phyloP scores from a whole-genome alignment of 257 asterid genomes.

The Solanum pimpinellifolium region DNA sequence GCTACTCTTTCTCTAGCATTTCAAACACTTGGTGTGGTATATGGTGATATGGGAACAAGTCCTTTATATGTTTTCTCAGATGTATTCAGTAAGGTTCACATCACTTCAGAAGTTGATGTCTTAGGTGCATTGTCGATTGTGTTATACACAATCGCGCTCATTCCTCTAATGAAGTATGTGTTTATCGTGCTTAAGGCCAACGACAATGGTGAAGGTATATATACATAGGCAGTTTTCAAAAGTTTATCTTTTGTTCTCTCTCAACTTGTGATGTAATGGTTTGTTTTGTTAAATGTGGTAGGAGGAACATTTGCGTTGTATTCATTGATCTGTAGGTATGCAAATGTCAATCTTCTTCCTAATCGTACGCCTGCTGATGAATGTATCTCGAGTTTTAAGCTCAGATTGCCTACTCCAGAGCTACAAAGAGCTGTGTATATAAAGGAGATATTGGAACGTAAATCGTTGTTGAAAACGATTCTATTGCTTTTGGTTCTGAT shows the following conservation, averaged over 20 bases:
- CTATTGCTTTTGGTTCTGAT: conserved; percentile 70
- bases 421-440: conserved; percentile 78
- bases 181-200: conserved; percentile 88
- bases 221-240: background rate
- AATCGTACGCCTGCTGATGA: conserved; percentile 84
- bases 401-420: conserved; percentile 85
- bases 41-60: conserved; percentile 97
- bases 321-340: conserved; percentile 86
- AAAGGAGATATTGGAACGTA: conserved; percentile 71
- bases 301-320: conserved; percentile 96
- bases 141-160: conserved; percentile 83
- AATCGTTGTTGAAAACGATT: conserved; percentile 36
- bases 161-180: conserved; percentile 73
- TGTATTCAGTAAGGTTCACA: conserved; percentile 78
- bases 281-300: conserved; percentile 25
- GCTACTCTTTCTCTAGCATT: conserved; percentile 65
- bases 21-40: conserved; percentile 97
- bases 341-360: conserved; percentile 83
- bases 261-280: background rate
- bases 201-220: conserved; percentile 84
- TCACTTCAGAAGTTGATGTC: conserved; percentile 75
- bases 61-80: conserved; percentile 84
- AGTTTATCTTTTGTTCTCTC: background rate
- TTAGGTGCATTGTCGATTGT: conserved; percentile 86
- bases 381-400: conserved; percentile 81